These are phyloP conservation scores for Penicillium sp. DNA, from an alignment of 2,329 filamentous ascomycete genomes.

Conservation along the genomic window DNA sequence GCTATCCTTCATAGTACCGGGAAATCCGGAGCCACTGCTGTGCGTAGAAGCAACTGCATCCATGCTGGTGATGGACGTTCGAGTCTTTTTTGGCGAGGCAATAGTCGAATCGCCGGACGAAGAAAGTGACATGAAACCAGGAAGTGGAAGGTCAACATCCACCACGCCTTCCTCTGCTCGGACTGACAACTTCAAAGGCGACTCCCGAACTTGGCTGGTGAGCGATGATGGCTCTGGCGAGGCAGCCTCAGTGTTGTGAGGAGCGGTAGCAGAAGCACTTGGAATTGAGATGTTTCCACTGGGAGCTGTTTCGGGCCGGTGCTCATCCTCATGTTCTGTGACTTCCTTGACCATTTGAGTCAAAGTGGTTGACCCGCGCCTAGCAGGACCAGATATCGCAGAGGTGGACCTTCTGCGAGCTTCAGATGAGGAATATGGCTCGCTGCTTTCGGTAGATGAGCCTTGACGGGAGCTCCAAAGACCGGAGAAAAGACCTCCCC, in stretches of 20 bases:
- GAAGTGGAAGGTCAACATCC: slow-evolving; percentile 59
- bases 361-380: slow-evolving; percentile 30
- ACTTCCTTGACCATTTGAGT: slow-evolving; percentile 39
- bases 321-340: slow-evolving; percentile 20
- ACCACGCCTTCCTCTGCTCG: slow-evolving; percentile 60
- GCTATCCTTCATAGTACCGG: slow-evolving; percentile 33
- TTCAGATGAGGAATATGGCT: slow-evolving; percentile 22
- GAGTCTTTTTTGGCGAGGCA: slow-evolving; percentile 45
- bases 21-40: slow-evolving; percentile 41
- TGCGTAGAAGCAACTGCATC: slow-evolving; percentile 50
- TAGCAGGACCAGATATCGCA: slow-evolving; percentile 25
- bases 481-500: slow-evolving; percentile 57
- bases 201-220: slow-evolving; percentile 40
- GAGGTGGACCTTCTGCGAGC: slow-evolving; percentile 33
- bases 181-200: slow-evolving; percentile 55
- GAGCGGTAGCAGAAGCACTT: slow-evolving; percentile 19
- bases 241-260: slow-evolving; percentile 24
- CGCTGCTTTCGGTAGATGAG: slow-evolving; percentile 46
- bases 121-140: slow-evolving; percentile 51
- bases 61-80: slow-evolving; percentile 53
- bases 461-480: slow-evolving; percentile 55
- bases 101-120: slow-evolving; percentile 47
- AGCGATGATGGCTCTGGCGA: slow-evolving; percentile 31
- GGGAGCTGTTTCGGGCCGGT: slow-evolving; percentile 23
- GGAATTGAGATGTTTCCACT: slow-evolving; percentile 41